Base-by-base conservation (phyloP, 148 eudicot species). In the Pharnaceum exiguum region DNA sequence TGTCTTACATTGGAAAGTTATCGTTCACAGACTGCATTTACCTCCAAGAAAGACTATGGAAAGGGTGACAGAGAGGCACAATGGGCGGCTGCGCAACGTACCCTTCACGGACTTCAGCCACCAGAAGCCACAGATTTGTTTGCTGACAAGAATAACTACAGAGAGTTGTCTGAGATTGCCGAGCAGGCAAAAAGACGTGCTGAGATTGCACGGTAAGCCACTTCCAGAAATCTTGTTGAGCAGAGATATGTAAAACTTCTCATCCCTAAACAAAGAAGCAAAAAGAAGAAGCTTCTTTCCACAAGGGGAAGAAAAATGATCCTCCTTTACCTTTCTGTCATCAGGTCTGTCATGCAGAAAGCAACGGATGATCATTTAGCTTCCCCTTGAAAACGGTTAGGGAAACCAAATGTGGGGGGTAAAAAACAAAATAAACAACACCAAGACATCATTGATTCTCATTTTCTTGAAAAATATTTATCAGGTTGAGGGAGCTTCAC, bases 101-200 rank as follows among this genome's bases (percentile, higher is more conserved):
- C 94, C 13, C 73, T 86, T 26, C 94, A 83, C 21, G 86, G 89
- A n/a, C 89, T 86, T 39, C 81, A 78, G 4, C 58, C 83, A 24
- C 73, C 82, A 42, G 75, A 75, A 3, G 11, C 68, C 9, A 2
- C 69, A 0, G 82, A 86, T 3, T 10, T 73, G 2, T 71, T 74
- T 23, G 51, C 54, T 17, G 89, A 86, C 36, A 82, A 82, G 58
- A 80, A 45, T 43, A 77, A 56, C 73, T 85, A 82, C 66, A 47
- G 80, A 8, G 94, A 86, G 52, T 43, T 82, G 69, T 71, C 83
- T 42, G 86, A 86, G 54, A 76, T 86, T 6, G 94, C 94, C 25
- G 94, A 82, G 54, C 94, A 82, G 67, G 94, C 94, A 46, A 86
- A 82, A 68, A 72, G 77, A 67, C 94, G 88, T 0, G 90, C 90